A percentile compares a stretch with the other conserved stretches of the same genome.
phyloP scores from a whole-genome alignment of 2,329 filamentous ascomycete genomes.

The Leptoxyphium fumago region DNA sequence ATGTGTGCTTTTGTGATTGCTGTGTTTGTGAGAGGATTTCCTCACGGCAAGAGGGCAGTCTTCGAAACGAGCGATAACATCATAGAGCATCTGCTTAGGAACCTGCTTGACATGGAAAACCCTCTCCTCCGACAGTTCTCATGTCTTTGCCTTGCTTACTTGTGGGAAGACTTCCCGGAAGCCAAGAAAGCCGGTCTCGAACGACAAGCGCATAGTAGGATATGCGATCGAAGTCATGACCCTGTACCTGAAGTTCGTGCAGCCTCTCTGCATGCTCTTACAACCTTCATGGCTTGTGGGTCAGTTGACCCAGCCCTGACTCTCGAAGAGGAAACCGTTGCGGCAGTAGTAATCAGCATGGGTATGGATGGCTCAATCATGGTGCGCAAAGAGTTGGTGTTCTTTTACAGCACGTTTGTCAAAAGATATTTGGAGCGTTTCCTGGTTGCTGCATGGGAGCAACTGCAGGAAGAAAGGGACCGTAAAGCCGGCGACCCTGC shows the following conservation, averaged over 20 bases:
- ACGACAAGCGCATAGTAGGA: conserved; percentile 66
- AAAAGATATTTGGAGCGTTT: conserved; percentile 86
- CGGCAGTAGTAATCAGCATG: conserved; percentile 80
- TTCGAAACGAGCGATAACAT: conserved; percentile 77
- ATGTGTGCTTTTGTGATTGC: conserved; percentile 98
- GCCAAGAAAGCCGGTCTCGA: conserved; percentile 94
- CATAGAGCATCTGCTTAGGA: conserved; percentile 71
- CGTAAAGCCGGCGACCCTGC: conserved; percentile 24
- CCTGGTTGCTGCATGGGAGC: conserved; percentile 79
- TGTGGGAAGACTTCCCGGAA: conserved; percentile 82
- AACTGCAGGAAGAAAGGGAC: conserved; percentile 58
- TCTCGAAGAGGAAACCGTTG: conserved; percentile 61
- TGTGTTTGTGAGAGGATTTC: conserved; percentile 92
- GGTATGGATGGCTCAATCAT: conserved; percentile 86
- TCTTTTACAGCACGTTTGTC: conserved; percentile 87
- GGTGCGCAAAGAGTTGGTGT: conserved; percentile 81
- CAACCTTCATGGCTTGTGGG: conserved; percentile 79
- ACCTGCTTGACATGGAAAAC: conserved; percentile 75
- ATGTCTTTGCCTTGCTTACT: conserved; percentile 83
- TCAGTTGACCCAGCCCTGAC: conserved; percentile 7
- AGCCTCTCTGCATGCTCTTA: conserved; percentile 84
- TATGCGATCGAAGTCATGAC: conserved; percentile 70
- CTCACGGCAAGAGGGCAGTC: conserved; percentile 80
- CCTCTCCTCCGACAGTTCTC: conserved; percentile 87
- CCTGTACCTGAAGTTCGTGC: conserved; percentile 83